These are phyloP conservation scores for Wickerhamiella azyma DNA, from an alignment of 805 yeast species.

Conservation along the genomic window DNA sequence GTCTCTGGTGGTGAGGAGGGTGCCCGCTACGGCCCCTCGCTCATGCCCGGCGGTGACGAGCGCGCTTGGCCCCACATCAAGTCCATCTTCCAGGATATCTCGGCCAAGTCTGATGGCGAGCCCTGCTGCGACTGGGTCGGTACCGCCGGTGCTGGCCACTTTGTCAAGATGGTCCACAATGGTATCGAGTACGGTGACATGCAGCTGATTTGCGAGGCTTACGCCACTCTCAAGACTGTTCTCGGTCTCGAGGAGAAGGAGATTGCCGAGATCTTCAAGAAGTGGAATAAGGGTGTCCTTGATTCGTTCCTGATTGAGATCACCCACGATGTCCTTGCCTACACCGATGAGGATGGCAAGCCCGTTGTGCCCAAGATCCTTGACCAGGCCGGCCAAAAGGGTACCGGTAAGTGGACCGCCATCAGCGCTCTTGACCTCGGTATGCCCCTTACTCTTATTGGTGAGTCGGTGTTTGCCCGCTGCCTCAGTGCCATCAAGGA, in stretches of 20 bases:
- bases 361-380: conserved; percentile 93
- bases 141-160: conserved; percentile 97
- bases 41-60: conserved; percentile 98
- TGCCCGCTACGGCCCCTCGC: conserved; percentile 97
- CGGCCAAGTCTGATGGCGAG: conserved; percentile 96
- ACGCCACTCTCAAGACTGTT: conserved; percentile 87
- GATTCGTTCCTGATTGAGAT: conserved; percentile 96
- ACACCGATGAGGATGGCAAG: conserved; percentile 76
- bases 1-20: conserved; percentile 99
- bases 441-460: conserved; percentile 95
- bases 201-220: conserved; percentile 98
- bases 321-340: conserved; percentile 86
- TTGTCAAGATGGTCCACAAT: conserved; percentile 98
- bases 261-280: conserved; percentile 80
- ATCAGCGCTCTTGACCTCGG: conserved; percentile 95
- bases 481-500: conserved; percentile 83
- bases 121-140: conserved; percentile 99
- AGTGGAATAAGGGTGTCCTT: conserved; percentile 95
- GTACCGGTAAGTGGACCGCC: conserved; percentile 99
- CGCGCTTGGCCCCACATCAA: conserved; percentile 99
- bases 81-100: conserved; percentile 86
- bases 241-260: conserved; percentile 84
- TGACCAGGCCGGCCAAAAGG: conserved; percentile 98
- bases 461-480: conserved; percentile 97
- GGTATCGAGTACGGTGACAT: conserved; percentile 99